Conservation (phyloP, 2,329 filamentous ascomycete species). For the Sporothrix humicola region DNA sequence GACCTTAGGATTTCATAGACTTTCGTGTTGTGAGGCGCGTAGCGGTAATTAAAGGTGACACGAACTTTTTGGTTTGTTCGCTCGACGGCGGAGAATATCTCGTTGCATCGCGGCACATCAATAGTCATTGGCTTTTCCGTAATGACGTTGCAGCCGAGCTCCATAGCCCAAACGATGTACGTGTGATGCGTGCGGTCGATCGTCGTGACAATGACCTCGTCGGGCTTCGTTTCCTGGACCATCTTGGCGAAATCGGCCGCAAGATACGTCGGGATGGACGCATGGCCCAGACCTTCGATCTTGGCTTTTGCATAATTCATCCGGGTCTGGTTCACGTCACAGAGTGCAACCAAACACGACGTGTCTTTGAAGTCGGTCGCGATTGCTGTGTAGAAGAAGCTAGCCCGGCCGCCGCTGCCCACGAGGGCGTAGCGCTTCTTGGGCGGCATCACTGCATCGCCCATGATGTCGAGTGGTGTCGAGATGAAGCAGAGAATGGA, state of each 20-base stretch:
- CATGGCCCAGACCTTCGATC: constrained; percentile 46
- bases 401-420: constrained; percentile 52
- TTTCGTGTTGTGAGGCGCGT: constrained; percentile 68
- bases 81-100: constrained; percentile 48
- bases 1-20: constrained; percentile 59
- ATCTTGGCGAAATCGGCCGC: constrained; percentile 54
- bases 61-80: constrained; percentile 46
- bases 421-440: constrained; percentile 46
- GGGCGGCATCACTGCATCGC: too few species aligned
- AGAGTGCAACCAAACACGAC: constrained; percentile 51
- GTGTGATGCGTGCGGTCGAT: constrained; percentile 55
- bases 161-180: constrained; percentile 52
- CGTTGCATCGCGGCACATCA: constrained; percentile 42
- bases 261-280: constrained; percentile 51
- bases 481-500: too few species aligned
- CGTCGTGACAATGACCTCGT: constrained; percentile 56
- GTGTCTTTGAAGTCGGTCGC: constrained; percentile 48
- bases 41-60: constrained; percentile 69
- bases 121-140: constrained; percentile 59
- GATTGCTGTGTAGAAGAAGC: constrained; percentile 54
- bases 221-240: constrained; percentile 52
- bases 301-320: constrained; percentile 51
- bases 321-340: constrained; percentile 54
- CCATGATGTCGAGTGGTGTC: too few species aligned
- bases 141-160: constrained; percentile 56